Evolutionary conservation across 768 basidiomycete genomes (phyloP).

Genomic region (Boletus rubroflammeus): DNA sequence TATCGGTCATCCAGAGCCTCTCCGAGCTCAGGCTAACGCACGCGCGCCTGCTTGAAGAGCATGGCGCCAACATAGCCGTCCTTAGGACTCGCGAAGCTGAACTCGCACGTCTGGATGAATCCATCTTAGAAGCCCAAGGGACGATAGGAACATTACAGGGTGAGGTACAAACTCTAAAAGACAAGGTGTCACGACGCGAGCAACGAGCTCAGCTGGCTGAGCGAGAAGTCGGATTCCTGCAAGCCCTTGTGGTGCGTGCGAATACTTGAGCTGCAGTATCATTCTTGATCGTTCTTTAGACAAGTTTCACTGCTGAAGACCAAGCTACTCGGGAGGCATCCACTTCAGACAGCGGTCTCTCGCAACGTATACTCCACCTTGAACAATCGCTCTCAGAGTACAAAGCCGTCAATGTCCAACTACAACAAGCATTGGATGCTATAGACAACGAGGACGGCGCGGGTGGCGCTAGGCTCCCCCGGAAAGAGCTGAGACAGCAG

Average conservation of each 20-base stretch:
- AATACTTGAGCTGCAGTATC: background rate
- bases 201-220: conserved; percentile 44
- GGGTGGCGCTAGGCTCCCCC: conserved; percentile 21
- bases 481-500: conserved; percentile 39
- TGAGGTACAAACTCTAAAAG: conserved; percentile 39
- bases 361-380: conserved; percentile 49
- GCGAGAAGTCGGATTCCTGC: conserved; percentile 62
- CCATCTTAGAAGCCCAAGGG: conserved; percentile 36
- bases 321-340: conserved; percentile 32
- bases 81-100: conserved; percentile 54
- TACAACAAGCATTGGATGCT: conserved; percentile 48
- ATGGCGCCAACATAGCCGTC: conserved; percentile 53
- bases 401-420: conserved; percentile 44
- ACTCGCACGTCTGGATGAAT: conserved; percentile 37
- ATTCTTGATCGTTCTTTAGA: conserved; percentile 33
- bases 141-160: conserved; percentile 33
- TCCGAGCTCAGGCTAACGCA: conserved; percentile 59
- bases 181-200: conserved; percentile 35
- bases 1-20: conserved; percentile 56
- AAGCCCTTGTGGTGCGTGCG: conserved; percentile 60
- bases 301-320: conserved; percentile 63
- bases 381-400: conserved; percentile 54
- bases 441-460: conserved; percentile 35
- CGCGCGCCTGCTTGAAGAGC: conserved; percentile 62
- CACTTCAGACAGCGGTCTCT: conserved; percentile 30